A percentile compares a stretch with the other conserved stretches of the same genome.
Evolutionary conservation across 164 flowering plant genomes (phyloP).

Genomic region (Nymphaea colorata): DNA sequence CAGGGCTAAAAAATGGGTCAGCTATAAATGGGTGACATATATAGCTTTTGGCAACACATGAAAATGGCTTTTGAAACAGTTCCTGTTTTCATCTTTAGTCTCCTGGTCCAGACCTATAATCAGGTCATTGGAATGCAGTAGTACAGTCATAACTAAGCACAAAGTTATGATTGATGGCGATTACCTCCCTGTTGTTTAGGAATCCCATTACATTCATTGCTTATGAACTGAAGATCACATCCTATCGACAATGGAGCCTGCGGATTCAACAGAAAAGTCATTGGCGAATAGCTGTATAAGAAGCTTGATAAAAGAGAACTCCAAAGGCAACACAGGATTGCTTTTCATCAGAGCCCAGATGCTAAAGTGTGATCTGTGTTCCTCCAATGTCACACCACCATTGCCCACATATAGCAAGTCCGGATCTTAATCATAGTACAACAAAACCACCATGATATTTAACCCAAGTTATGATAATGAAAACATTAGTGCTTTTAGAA

Average conservation of each 20-base stretch:
- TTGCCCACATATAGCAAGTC: slow-evolving; percentile 94
- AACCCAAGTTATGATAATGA: too few species aligned
- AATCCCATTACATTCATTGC: slow-evolving; percentile 23
- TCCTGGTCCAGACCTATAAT: too few species aligned
- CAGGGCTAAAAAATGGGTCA: too few species aligned
- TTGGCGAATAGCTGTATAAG: too few species aligned
- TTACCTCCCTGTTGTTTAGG: slow-evolving; percentile 60
- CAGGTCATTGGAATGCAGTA: too few species aligned
- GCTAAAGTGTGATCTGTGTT: slow-evolving; percentile 79
- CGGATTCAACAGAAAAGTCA: background rate
- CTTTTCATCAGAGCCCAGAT: slow-evolving; percentile 77
- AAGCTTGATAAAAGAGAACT: too few species aligned
- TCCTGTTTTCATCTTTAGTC: too few species aligned
- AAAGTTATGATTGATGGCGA: slow-evolving; percentile 42
- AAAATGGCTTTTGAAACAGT: too few species aligned
- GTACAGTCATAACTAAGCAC: background rate
- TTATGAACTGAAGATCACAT: slow-evolving; percentile 50
- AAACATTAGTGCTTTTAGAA: too few species aligned
- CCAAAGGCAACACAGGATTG: slow-evolving; percentile 1
- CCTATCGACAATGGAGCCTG: slow-evolving; percentile 80
- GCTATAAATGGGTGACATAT: too few species aligned
- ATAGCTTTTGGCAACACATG: too few species aligned
- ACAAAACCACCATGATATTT: too few species aligned
- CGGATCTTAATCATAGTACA: slow-evolving; percentile 35
- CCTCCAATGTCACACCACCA: slow-evolving; percentile 69